Conservation (phyloP, 164 flowering plant species). For the Liriodendron chinense region DNA sequence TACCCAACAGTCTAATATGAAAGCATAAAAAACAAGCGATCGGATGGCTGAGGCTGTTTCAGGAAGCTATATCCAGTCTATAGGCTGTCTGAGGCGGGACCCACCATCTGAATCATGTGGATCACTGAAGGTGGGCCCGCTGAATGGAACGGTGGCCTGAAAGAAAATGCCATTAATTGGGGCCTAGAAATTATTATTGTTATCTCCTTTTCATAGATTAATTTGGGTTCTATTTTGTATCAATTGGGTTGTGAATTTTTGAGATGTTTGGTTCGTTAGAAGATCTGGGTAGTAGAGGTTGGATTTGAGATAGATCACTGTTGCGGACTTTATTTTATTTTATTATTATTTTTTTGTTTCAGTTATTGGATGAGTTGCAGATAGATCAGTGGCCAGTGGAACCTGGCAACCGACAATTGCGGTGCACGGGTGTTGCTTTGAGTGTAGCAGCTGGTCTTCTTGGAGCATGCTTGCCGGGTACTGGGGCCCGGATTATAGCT, state of each 20-base stretch:
- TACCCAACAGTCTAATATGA: no score
- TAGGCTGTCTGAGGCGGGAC: no score
- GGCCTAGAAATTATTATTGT: not conserved
- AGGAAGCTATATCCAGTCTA: no score
- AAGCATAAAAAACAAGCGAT: no score
- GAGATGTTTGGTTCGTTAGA: no score
- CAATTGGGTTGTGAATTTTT: not conserved
- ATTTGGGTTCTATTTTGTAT: not conserved
- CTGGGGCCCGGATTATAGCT: slow-evolving; percentile 83
- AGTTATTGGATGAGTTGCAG: slow-evolving; percentile 88
- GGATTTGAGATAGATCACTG: not conserved
- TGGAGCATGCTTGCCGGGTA: slow-evolving; percentile 86
- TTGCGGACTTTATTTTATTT: not conserved
- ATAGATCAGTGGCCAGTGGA: slow-evolving; percentile 89
- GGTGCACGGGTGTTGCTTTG: slow-evolving; percentile 97
- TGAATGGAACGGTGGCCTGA: not conserved
- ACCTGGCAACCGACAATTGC: slow-evolving; percentile 58
- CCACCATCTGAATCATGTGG: no score
- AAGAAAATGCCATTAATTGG: not conserved
- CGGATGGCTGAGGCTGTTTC: no score
- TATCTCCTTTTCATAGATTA: not conserved
- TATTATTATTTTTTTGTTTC: slow-evolving; percentile 13
- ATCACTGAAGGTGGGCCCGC: not conserved
- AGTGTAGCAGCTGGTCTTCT: slow-evolving; percentile 86
- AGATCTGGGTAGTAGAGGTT: not conserved